Conservation (phyloP, 106 monocot species). For the Chionographis japonica region DNA sequence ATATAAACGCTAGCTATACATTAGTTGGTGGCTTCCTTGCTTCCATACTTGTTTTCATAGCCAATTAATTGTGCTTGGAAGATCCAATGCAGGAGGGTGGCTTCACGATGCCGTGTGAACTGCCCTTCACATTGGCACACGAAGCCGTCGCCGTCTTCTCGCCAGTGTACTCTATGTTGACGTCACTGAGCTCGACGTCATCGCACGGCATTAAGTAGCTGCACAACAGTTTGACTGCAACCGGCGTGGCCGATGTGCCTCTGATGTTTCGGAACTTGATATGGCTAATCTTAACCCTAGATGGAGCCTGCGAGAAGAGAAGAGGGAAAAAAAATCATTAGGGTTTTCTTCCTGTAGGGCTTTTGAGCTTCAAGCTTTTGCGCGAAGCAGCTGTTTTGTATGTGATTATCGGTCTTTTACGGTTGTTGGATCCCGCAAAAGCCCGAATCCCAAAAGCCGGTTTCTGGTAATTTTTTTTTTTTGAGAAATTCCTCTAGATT, state of each 20-base stretch:
- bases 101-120: background rate
- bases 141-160: background rate
- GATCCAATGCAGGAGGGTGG: background rate
- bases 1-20: too few species aligned
- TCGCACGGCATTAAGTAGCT: constrained; percentile 14
- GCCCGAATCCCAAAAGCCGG: too few species aligned
- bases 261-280: constrained; percentile 11
- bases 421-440: too few species aligned
- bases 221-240: constrained; percentile 16
- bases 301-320: background rate
- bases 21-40: too few species aligned
- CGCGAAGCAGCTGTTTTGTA: too few species aligned
- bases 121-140: background rate
- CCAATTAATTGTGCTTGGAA: background rate
- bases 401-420: too few species aligned
- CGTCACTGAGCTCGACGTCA: constrained; percentile 8
- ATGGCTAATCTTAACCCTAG: constrained; percentile 17
- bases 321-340: too few species aligned
- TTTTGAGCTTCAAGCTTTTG: too few species aligned
- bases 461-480: too few species aligned
- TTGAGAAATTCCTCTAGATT: too few species aligned
- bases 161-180: constrained; percentile 3
- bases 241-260: constrained; percentile 14
- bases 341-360: too few species aligned
- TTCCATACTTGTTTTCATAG: too few species aligned